A percentile compares a stretch with the other conserved stretches of the same genome.
These are phyloP conservation scores for Eurotiales sp. DNA, from an alignment of 2,329 filamentous ascomycete genomes.

Conservation along the genomic window DNA sequence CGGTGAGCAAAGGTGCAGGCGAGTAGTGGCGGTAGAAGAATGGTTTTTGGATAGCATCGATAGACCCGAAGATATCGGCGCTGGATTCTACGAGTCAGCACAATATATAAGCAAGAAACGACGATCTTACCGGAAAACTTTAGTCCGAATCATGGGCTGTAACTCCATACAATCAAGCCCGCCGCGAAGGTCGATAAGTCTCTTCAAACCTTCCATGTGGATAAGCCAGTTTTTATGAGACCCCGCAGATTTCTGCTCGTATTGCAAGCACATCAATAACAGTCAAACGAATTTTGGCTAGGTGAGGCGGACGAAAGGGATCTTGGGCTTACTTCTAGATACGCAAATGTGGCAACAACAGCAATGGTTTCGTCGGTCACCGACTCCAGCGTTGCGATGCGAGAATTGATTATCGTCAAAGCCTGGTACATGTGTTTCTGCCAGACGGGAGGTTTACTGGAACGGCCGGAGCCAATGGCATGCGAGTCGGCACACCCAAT, in stretches of 20 bases:
- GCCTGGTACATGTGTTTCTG: slow-evolving; percentile 4
- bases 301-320: neutral
- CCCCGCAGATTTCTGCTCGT: slow-evolving; percentile 1
- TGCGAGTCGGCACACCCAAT: slow-evolving; percentile 10
- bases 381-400: neutral
- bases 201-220: slow-evolving; percentile 11
- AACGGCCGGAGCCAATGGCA: neutral
- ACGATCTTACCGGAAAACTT: slow-evolving; percentile 2
- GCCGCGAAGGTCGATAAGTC: slow-evolving; percentile 8
- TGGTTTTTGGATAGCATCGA: slow-evolving; percentile 2
- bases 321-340: slow-evolving; percentile 3
- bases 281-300: neutral
- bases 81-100: neutral
- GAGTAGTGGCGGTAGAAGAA: slow-evolving; percentile 4
- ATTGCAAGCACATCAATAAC: neutral
- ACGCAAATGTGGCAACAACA: slow-evolving; percentile 7
- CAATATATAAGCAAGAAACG: neutral
- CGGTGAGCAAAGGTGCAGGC: neutral
- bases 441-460: neutral
- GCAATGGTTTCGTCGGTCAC: slow-evolving; percentile 9
- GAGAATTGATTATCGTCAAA: slow-evolving; percentile 4
- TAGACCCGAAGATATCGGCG: slow-evolving; percentile 6
- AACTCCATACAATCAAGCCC: slow-evolving; percentile 7
- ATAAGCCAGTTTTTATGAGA: slow-evolving; percentile 7
- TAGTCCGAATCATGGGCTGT: slow-evolving; percentile 10